Base-by-base conservation (phyloP, 495 filamentous ascomycete species). In the Lindgomyces ingoldianus region DNA sequence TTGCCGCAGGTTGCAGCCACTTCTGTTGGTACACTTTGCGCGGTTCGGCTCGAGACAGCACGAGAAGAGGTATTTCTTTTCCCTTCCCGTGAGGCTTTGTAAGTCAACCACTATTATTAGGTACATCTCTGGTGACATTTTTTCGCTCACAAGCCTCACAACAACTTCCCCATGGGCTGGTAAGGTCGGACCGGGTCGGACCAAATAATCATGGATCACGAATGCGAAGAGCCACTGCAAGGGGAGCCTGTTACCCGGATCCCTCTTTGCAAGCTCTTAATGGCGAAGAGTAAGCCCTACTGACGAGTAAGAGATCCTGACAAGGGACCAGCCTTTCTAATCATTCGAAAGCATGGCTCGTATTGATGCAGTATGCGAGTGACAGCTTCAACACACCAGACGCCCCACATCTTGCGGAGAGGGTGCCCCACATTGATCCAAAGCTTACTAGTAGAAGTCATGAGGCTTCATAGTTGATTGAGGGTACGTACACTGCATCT, bases 341-440 rank as follows among this genome's bases (percentile, higher is more conserved):
- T 39, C 33, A 14, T 39, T 6, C 33, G 14, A 39, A 39, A 39
- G 33, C 6, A 39, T 6, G 33, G 6, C 33, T 39, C 33, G 33
- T 39, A 39, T 39, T 6, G 6, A 39, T 39, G 33, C 33, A 30
- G 26, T 4, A 16, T 27, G 27, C 49, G 49, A 52, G 49, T 21
- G 8, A 47, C 18, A 52, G 49, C 49, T 52, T 30, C 49, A 62
- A 62, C 58, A 62, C 49, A 49, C 33, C 26, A 36, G 10, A 55
- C 48, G 60, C 60, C 60, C 60, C 60, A 62, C 60, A 62, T 19
- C 24, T 36, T 12, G 36, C 36, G 21, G n/a, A 8, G 19, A 18
- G 10, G 48, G 25, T 39, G 26, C 52, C 52, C 25, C 52, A 55
- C 25, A 55, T 55, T 55, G 19, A 25, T 53, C 11, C n/a, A n/a